Evolutionary conservation across 2,329 filamentous ascomycete species (phyloP), one percentile per base, ranked within the genome.

Genomic region (Tolypocladium cylindrosporum): DNA sequence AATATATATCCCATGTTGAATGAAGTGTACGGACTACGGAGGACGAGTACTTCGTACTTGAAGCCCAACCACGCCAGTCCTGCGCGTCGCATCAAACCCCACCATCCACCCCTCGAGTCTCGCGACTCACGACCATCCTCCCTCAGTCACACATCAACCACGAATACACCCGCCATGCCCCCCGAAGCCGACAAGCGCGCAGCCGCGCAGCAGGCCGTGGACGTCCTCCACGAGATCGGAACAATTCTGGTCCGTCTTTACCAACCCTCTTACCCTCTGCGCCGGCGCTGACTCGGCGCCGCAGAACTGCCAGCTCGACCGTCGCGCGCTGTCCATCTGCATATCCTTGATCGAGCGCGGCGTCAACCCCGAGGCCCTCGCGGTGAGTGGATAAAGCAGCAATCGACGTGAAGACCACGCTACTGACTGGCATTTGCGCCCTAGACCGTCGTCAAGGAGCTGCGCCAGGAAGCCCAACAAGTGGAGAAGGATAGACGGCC

Each of bases 301-400:
- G 1, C 42, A 97, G 93, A 97, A 97, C 75, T 96, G 93, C 61
- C 85, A 96, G 63, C 85, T 99, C 52, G 92, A 97, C 72, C 86
- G 93, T 39, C 88, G 91, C 57, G 91, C 92, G 24, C 79, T 99
- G 21, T 96, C 92, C 3, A 90, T 97, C 62, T 99, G 94, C 74
- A 93, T 97, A 60, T 96, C 91, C 57, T 83, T 99, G 72, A 95
- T 99, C 65, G 94, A 99, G 74, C 96, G 96, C 69, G 94, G 94
- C 16, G 91, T 97, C 37, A 96, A 96, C 69, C 94, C 94, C 0
- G 93, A 97, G 71, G 94, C 93, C 1, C 78, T 99, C 39, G 92
- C 93, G 31, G 94, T 97, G 81, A 69, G 90, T 64, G 3, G 5
- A 13, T 2, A 1, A 14, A 37, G 19, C 19, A 10, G 34, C 5